These are phyloP conservation scores for Crithidia acanthocephali DNA, from an alignment of 208 protist genomes.

Conservation along the genomic window DNA sequence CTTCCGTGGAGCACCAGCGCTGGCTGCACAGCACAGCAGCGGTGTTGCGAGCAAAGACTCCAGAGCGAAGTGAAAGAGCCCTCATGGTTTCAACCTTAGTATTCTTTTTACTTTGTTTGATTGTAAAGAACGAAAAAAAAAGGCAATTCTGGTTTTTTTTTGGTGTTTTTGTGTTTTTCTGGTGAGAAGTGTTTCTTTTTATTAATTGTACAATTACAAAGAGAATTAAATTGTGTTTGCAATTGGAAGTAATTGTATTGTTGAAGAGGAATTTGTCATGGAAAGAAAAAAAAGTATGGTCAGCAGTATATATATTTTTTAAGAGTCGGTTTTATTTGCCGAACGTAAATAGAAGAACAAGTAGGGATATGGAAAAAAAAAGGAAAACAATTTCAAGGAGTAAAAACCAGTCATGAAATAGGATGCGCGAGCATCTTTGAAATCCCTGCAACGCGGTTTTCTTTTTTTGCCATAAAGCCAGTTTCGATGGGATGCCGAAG, in stretches of 20 bases:
- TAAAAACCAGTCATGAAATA: not conserved
- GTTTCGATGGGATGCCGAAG: too few species aligned
- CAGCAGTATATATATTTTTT: too few species aligned
- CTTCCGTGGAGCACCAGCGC: slow-evolving; percentile 50
- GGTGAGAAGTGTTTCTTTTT: too few species aligned
- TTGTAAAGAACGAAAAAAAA: slow-evolving; percentile 5
- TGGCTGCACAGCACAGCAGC: slow-evolving; percentile 13
- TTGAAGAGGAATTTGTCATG: too few species aligned
- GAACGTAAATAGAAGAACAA: slow-evolving; percentile 6
- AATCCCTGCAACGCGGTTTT: not conserved
- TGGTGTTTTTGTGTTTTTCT: too few species aligned
- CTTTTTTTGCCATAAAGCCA: too few species aligned
- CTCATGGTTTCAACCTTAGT: slow-evolving; percentile 17
- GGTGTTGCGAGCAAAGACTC: slow-evolving; percentile 17
- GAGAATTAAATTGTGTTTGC: too few species aligned
- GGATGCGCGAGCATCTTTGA: not conserved
- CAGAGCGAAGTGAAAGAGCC: slow-evolving; percentile 27
- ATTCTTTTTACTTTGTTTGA: not conserved
- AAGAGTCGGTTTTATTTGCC: too few species aligned
- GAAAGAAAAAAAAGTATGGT: too few species aligned
- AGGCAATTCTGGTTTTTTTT: slow-evolving; percentile 2
- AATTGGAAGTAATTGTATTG: too few species aligned
- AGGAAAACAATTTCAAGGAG: not conserved
- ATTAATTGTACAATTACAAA: too few species aligned
- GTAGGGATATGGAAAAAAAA: not conserved